phyloP scores from a whole-genome alignment of 192 early-diverging fungal genomes.

The Ambispora gerdemannii region DNA sequence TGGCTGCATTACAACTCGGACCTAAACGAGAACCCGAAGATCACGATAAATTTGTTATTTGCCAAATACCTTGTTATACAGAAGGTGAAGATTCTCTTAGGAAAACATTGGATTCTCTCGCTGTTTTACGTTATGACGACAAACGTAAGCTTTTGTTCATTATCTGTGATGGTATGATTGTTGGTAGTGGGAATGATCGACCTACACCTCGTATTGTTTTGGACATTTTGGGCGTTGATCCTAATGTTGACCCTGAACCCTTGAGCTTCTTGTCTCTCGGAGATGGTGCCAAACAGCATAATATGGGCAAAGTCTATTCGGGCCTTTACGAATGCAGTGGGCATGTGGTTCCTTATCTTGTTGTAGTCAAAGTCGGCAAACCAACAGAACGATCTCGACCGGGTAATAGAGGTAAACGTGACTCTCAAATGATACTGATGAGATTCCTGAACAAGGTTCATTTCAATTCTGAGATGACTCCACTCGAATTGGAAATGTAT shows the following conservation, averaged over 20 bases:
- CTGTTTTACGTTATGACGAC: slow-evolving; percentile 89
- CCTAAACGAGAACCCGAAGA: slow-evolving; percentile 73
- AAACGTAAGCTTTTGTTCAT: slow-evolving; percentile 97
- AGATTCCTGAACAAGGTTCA: slow-evolving; percentile 95
- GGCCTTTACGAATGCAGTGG: slow-evolving; percentile 92
- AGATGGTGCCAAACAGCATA: slow-evolving; percentile 91
- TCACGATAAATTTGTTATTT: slow-evolving; percentile 87
- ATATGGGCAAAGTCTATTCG: slow-evolving; percentile 96
- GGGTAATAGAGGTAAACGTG: slow-evolving; percentile 98
- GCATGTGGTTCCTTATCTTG: slow-evolving; percentile 92
- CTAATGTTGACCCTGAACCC: slow-evolving; percentile 78
- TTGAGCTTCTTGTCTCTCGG: slow-evolving; percentile 84
- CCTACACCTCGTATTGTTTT: slow-evolving; percentile 96
- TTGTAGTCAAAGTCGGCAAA: slow-evolving; percentile 93
- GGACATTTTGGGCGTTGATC: slow-evolving; percentile 91
- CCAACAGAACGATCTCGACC: slow-evolving; percentile 82
- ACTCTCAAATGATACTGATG: slow-evolving; percentile 99
- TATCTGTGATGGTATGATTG: slow-evolving; percentile 95
- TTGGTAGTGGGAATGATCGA: slow-evolving; percentile 93
- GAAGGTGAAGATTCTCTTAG: slow-evolving; percentile 93
- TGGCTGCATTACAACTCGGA: slow-evolving; percentile 90
- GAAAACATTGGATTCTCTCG: slow-evolving; percentile 92
- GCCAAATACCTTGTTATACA: slow-evolving; percentile 96
- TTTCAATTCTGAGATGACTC: slow-evolving; percentile 90
- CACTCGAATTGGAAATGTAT: slow-evolving; percentile 95